Percentiles rank a stretch among this genome's conserved stretches.
phyloP scores from a whole-genome alignment of 345 rosid genomes.

The Excoecaria agallocha region DNA sequence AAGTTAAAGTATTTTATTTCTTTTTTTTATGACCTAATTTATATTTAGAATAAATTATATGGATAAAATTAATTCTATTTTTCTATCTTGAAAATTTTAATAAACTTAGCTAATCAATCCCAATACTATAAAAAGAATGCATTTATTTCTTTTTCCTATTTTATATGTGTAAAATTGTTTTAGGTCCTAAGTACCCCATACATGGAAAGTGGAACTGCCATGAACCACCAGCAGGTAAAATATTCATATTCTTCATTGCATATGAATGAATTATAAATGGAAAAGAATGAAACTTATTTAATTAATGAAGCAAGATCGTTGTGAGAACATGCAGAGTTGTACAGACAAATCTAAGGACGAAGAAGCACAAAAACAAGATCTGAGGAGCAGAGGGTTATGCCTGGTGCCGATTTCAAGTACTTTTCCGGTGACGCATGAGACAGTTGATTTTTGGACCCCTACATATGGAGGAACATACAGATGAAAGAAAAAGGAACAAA shows the following conservation, averaged over 20 bases:
- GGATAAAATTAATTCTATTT: too few species aligned
- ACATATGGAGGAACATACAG: conserved; percentile 96
- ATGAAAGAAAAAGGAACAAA: conserved; percentile 40
- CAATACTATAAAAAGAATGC: not conserved
- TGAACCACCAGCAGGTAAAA: conserved; percentile 70
- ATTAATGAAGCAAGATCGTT: not conserved
- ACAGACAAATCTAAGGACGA: conserved; percentile 50
- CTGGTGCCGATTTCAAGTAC: conserved; percentile 89
- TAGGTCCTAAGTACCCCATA: conserved; percentile 89
- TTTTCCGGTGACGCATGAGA: conserved; percentile 82
- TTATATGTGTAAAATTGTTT: conserved; percentile 8
- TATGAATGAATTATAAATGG: not conserved
- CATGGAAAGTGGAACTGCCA: conserved; percentile 85
- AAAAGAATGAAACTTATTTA: not conserved
- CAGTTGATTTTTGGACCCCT: conserved; percentile 89
- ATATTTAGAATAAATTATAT: too few species aligned
- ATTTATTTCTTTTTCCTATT: not conserved
- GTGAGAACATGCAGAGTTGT: conserved; percentile 33
- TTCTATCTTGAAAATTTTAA: too few species aligned
- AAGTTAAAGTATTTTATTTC: too few species aligned
- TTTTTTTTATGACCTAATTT: too few species aligned
- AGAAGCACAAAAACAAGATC: conserved; percentile 78
- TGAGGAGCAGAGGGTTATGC: conserved; percentile 87
- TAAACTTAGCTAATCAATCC: not conserved
- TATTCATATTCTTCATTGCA: not conserved